phyloP scores from a whole-genome alignment of 768 basidiomycete genomes.

The Leccinum variicolor region DNA sequence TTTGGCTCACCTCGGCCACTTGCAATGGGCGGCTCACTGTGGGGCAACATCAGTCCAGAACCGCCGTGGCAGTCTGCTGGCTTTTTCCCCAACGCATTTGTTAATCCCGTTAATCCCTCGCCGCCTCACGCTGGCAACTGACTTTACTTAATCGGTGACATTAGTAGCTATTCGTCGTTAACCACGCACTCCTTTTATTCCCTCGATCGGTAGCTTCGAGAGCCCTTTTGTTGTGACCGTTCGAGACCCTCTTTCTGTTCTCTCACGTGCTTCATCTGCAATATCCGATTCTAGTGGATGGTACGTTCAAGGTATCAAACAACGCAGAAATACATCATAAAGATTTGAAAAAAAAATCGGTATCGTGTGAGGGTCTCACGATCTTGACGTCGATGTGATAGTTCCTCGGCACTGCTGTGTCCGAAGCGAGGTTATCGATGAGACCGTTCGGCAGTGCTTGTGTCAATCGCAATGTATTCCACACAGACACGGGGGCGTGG shows the following conservation, averaged over 20 bases:
- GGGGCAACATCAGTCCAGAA: constrained; percentile 38
- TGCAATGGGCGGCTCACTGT: constrained; percentile 35
- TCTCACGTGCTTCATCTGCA: constrained; percentile 28
- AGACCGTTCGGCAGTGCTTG: too few relatives aligned
- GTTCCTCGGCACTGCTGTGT: too few relatives aligned
- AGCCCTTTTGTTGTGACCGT: constrained; percentile 6
- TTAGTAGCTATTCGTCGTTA: constrained; percentile 8
- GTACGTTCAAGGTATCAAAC: constrained; percentile 22
- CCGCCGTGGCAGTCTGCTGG: constrained; percentile 51
- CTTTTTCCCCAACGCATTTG: constrained; percentile 48
- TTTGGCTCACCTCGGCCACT: constrained; percentile 35
- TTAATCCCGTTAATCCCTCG: constrained; percentile 46
- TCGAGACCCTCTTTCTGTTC: neutral
- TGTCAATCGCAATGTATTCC: too few relatives aligned
- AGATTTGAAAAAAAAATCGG: constrained; percentile 27
- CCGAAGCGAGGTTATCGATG: too few relatives aligned
- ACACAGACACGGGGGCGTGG: too few relatives aligned
- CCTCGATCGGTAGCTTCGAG: neutral
- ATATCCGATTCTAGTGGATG: constrained; percentile 12
- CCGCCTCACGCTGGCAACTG: constrained; percentile 39
- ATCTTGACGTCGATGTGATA: neutral
- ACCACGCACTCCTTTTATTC: neutral
- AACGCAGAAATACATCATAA: constrained; percentile 36
- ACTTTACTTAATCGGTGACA: constrained; percentile 18
- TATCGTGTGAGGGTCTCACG: neutral